Evolutionary conservation across 305 asterid genomes (phyloP).

Genomic region (Galium porrigens): DNA sequence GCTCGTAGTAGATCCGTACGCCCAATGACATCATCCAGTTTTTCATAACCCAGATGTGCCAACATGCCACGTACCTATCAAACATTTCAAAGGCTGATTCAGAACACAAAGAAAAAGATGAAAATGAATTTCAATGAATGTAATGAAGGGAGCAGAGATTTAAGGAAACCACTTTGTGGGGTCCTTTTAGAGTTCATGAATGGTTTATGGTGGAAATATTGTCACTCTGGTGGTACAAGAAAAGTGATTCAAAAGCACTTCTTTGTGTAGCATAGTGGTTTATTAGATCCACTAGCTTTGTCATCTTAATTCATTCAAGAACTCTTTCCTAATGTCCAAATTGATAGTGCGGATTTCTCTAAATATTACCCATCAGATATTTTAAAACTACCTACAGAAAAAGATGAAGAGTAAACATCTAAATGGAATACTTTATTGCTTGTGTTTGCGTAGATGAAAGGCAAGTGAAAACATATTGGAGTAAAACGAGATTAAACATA

Average conservation of each 20-base stretch:
- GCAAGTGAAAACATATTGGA: background rate
- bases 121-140: background rate
- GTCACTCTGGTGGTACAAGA: background rate
- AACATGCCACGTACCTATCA: constrained; percentile 73
- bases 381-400: background rate
- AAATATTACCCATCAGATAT: background rate
- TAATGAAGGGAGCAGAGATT: background rate
- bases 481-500: background rate
- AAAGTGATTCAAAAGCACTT: background rate
- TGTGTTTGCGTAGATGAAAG: background rate
- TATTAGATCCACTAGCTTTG: background rate
- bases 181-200: background rate
- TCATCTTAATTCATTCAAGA: background rate
- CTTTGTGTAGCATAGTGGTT: background rate
- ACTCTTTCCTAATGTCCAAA: background rate
- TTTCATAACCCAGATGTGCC: constrained; percentile 89
- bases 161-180: background rate
- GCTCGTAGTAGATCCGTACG: constrained; percentile 65
- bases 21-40: constrained; percentile 85
- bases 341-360: background rate
- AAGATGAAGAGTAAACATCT: background rate
- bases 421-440: background rate
- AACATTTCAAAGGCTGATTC: constrained; percentile 12
- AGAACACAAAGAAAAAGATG: background rate
- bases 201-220: background rate